phyloP scores from a whole-genome alignment of 371 early-diverging fungal species.

The Blakeslea trispora region DNA sequence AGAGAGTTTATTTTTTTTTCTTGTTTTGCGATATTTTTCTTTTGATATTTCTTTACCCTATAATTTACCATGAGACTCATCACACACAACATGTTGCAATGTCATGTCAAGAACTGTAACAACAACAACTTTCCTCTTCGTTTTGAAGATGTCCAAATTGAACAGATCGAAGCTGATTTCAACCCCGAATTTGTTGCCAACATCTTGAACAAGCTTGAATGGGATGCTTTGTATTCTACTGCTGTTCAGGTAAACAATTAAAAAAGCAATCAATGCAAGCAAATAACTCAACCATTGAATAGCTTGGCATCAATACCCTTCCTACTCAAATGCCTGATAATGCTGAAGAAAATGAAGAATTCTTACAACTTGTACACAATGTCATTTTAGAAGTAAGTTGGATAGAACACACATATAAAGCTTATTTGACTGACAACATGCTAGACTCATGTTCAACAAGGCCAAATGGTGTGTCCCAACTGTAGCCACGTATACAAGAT shows the following conservation, averaged over 20 bases:
- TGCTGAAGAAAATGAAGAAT: conserved; percentile 70
- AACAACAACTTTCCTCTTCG: conserved; percentile 88
- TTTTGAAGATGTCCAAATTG: conserved; percentile 83
- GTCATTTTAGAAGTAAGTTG: conserved; percentile 77
- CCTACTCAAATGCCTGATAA: conserved; percentile 75
- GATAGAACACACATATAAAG: too few relatives aligned
- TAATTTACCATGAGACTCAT: conserved; percentile 78
- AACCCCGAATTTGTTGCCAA: conserved; percentile 84
- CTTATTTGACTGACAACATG: too few relatives aligned
- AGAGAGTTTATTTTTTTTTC: too few relatives aligned
- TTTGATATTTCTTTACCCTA: not conserved
- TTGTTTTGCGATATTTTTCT: conserved; percentile 5
- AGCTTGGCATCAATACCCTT: conserved; percentile 67
- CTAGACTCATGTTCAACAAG: conserved; percentile 84
- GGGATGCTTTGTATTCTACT: conserved; percentile 77
- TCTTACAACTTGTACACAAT: conserved; percentile 74
- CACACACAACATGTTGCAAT: conserved; percentile 98
- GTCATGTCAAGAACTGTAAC: conserved; percentile 94
- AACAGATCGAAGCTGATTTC: conserved; percentile 81
- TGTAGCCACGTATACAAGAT: conserved; percentile 92
- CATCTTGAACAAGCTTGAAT: conserved; percentile 86
- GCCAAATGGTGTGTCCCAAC: conserved; percentile 88
- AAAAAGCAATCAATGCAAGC: not conserved
- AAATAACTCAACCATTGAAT: conserved; percentile 1
- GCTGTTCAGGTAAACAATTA: conserved; percentile 67